Conservation (phyloP, 108 stramenopile species). For the Chaetoceros muelleri region DNA sequence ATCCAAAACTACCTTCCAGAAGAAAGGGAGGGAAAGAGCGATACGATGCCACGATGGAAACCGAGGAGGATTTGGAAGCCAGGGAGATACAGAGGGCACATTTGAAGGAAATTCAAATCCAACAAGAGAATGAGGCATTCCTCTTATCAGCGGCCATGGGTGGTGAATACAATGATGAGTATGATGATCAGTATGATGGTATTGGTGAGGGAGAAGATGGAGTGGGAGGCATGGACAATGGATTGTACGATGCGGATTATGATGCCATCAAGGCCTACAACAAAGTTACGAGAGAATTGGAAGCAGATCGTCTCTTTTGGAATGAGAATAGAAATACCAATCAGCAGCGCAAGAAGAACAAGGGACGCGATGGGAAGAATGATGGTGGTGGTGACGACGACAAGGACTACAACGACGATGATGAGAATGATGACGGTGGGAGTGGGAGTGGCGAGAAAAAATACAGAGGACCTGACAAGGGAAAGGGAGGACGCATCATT, state of each 20-base stretch:
- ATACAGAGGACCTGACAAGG: slow-evolving; percentile 76
- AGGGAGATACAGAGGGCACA: slow-evolving; percentile 36
- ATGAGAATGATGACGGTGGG: background rate
- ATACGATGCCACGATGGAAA: slow-evolving; percentile 20
- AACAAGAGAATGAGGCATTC: slow-evolving; percentile 47
- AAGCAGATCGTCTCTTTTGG: slow-evolving; percentile 66
- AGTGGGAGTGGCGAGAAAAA: slow-evolving; percentile 25
- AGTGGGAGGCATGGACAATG: slow-evolving; percentile 23
- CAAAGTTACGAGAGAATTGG: slow-evolving; percentile 35
- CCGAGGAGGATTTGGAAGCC: slow-evolving; percentile 39
- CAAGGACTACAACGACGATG: slow-evolving; percentile 1
- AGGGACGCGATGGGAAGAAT: slow-evolving; percentile 20
- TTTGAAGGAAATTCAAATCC: slow-evolving; percentile 27
- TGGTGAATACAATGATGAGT: slow-evolving; percentile 73
- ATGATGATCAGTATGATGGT: slow-evolving; percentile 83
- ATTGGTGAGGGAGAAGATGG: slow-evolving; percentile 46
- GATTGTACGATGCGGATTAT: slow-evolving; percentile 50
- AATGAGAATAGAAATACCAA: slow-evolving; percentile 7
- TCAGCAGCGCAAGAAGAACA: background rate
- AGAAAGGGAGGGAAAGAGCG: slow-evolving; percentile 12
- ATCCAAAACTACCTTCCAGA: slow-evolving; percentile 27
- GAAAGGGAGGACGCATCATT: slow-evolving; percentile 66
- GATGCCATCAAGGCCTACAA: slow-evolving; percentile 68
- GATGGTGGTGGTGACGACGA: background rate
- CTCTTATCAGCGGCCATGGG: slow-evolving; percentile 10